Evolutionary conservation across 83 land plant genomes (phyloP).

Genomic region (Thuja plicata): DNA sequence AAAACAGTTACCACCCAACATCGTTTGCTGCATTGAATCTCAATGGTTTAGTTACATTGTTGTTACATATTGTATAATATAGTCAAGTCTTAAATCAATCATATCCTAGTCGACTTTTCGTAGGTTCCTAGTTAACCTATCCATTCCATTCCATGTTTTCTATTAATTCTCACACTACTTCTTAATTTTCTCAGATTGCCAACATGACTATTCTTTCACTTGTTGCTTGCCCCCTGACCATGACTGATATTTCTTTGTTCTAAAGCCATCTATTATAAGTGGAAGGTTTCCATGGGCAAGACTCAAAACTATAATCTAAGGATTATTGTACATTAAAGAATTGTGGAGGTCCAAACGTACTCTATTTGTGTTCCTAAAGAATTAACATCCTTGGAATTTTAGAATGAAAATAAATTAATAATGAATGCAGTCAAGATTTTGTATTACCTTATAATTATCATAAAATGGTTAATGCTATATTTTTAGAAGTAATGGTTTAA

Average conservation of each 20-base stretch:
- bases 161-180: not conserved
- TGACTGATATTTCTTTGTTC: not conserved
- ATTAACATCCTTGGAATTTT: not conserved
- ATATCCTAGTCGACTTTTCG: not conserved
- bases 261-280: not conserved
- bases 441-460: not conserved
- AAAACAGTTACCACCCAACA: not conserved
- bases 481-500: not conserved
- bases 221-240: not conserved
- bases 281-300: not conserved
- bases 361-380: not conserved
- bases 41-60: not conserved
- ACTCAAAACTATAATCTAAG: not conserved
- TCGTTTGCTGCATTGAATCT: not conserved
- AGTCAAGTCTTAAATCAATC: not conserved
- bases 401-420: not conserved
- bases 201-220: not conserved
- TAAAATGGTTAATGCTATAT: not conserved
- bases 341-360: not conserved
- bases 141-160: not conserved
- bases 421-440: not conserved
- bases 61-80: not conserved
- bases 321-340: not conserved
- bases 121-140: not conserved
- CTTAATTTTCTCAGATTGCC: not conserved